Base-by-base conservation (phyloP, 192 early-diverging fungal species). In the Backusella luteola region DNA sequence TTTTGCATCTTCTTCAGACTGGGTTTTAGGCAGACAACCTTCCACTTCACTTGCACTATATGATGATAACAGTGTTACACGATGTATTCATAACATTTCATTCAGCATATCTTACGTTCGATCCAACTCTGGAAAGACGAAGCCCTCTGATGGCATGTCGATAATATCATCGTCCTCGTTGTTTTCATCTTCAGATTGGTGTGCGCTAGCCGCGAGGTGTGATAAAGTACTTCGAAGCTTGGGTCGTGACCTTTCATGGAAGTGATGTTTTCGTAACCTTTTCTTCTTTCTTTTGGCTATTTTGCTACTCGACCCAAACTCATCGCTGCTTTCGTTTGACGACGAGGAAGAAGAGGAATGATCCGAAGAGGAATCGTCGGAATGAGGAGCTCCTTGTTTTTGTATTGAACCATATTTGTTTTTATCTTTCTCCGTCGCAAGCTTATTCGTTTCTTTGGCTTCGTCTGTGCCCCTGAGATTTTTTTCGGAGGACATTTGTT, bases 1-100 rank as follows among this genome's bases (percentile, higher is more conserved):
- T 3, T 75, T 63, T 29, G 21, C 26, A 32, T 63, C 56, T 63
- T 63, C 56, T 0, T 63, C n/a, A 41, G 56, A 36, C 12, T 19
- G 21, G 17, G 44, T 35, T 39, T 19, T 19, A 3, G 29, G 35
- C 23, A 71, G 23, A 14, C 69, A 77, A 19, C 35, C 80, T 23
- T 49, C 69, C 0, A 81, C 76, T 72, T 81, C 80, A 34, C 69
- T 67, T 11, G 80, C 80, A 11, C 80, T 81, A 44, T 71, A 70
- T 21, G 17, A 49, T n/a, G 46, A 21, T n/a, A 53, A 53, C 6
- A 23, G 19, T 29, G 46, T 49, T 49, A 49, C 6, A 49, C 19
- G n/a, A 49, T 49, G 5, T 49, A 49, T 49, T 49, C 46, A 49
- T n/a, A 39, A 12, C 38, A 39, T 12, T 39, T 6, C 34, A 44